Conservation (phyloP, 2,329 filamentous ascomycete genomes). For the Plectosphaerella plurivora region DNA sequence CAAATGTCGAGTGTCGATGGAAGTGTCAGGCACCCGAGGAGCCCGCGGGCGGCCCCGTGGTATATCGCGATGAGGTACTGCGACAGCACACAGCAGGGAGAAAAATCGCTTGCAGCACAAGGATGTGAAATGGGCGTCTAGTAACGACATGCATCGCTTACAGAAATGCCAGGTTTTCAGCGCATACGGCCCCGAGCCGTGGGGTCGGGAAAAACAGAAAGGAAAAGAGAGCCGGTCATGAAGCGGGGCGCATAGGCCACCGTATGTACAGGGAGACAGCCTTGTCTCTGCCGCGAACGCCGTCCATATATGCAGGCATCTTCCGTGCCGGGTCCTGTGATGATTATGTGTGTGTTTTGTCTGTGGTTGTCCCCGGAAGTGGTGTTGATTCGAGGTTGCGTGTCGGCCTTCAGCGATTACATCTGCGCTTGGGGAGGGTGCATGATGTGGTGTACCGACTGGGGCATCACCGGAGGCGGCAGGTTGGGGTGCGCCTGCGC, state of each 20-base stretch:
- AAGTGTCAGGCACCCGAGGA: no score
- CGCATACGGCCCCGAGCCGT: no score
- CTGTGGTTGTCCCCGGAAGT: not conserved
- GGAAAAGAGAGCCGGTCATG: not conserved
- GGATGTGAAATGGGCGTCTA: slow-evolving; percentile 4
- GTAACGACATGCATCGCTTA: slow-evolving; percentile 6
- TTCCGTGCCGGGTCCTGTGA: no score
- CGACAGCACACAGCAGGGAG: no score
- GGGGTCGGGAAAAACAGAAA: no score
- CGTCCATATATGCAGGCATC: not conserved
- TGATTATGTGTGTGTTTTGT: not conserved
- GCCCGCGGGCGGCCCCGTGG: no score
- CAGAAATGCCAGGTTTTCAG: not conserved
- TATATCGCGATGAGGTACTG: no score
- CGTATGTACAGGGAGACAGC: not conserved
- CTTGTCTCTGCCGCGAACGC: not conserved
- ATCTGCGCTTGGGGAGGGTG: not conserved
- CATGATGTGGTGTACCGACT: not conserved
- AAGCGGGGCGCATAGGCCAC: not conserved
- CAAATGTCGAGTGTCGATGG: no score
- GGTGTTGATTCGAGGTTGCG: not conserved
- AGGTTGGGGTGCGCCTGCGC: not conserved
- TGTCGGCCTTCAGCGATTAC: not conserved
- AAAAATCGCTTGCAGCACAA: not conserved
- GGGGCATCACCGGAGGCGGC: not conserved